A percentile compares a stretch with the other conserved stretches of the same genome.
These are phyloP conservation scores for Termitomyces sp. DNA, from an alignment of 768 basidiomycete species.

Conservation along the genomic window DNA sequence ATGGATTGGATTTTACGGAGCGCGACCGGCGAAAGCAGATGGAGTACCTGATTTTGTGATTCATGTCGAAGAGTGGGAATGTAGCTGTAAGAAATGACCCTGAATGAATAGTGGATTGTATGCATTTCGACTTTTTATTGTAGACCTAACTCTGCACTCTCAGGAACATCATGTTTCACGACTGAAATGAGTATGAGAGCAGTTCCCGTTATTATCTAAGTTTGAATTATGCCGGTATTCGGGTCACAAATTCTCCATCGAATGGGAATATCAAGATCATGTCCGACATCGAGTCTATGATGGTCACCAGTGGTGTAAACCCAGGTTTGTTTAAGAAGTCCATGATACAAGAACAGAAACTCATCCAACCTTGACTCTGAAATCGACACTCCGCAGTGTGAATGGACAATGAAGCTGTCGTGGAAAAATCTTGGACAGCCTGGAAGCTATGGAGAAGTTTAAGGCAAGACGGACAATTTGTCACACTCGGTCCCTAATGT, in stretches of 20 bases:
- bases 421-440: too few relatives aligned
- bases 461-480: too few relatives aligned
- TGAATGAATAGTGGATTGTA: neutral
- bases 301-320: neutral
- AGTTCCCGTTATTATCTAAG: neutral
- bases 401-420: too few relatives aligned
- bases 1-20: constrained; percentile 4
- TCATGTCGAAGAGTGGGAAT: neutral
- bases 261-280: neutral
- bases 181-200: too few relatives aligned
- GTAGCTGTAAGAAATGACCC: neutral
- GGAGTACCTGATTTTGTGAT: neutral
- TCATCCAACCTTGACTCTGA: neutral
- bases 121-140: neutral
- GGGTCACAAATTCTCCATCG: neutral
- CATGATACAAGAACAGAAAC: neutral
- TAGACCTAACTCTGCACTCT: neutral
- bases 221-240: neutral
- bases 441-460: too few relatives aligned
- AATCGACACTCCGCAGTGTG: neutral
- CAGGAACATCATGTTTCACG: too few relatives aligned
- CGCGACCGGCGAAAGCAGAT: neutral
- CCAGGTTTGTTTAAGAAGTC: neutral
- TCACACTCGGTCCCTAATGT: too few relatives aligned
- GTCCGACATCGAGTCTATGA: neutral